phyloP scores from a whole-genome alignment of 2,329 filamentous ascomycete species.

The Fusarium agapanthi region DNA sequence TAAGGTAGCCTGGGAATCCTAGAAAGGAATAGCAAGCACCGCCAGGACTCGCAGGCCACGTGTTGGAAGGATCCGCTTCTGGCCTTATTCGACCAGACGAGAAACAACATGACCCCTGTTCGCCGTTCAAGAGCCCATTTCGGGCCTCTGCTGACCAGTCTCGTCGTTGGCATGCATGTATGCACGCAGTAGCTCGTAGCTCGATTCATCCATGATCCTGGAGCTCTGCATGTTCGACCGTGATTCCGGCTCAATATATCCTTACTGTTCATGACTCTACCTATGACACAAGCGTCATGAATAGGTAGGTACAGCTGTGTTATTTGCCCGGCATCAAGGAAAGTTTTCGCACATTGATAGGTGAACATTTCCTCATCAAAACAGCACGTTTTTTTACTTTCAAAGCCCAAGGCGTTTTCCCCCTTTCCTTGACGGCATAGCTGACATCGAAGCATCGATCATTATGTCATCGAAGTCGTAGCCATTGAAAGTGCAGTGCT shows the following conservation, averaged over 20 bases:
- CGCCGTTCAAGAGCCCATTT: conserved; percentile 28
- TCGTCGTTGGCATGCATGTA: conserved; percentile 4
- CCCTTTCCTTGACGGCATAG: conserved; percentile 17
- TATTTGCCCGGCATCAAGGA: neutral
- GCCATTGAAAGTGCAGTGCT: neutral
- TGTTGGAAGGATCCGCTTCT: conserved; percentile 40
- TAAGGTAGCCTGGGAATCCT: conserved; percentile 6
- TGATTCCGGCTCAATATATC: conserved; percentile 16
- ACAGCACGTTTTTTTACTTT: neutral
- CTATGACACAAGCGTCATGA: neutral
- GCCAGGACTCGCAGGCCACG: conserved; percentile 35
- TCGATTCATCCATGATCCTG: conserved; percentile 17
- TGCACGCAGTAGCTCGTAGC: neutral
- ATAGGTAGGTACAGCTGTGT: neutral
- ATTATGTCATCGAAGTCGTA: neutral
- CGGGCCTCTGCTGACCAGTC: conserved; percentile 21
- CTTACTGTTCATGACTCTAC: neutral
- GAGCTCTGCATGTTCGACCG: conserved; percentile 2
- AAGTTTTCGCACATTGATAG: neutral
- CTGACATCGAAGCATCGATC: neutral
- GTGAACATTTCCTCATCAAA: neutral
- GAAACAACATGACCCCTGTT: conserved; percentile 30
- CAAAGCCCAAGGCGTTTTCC: neutral
- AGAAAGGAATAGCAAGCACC: conserved; percentile 19
- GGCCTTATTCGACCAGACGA: conserved; percentile 36